Evolutionary conservation across 768 basidiomycete species (phyloP).

Genomic region (Russula sp.): DNA sequence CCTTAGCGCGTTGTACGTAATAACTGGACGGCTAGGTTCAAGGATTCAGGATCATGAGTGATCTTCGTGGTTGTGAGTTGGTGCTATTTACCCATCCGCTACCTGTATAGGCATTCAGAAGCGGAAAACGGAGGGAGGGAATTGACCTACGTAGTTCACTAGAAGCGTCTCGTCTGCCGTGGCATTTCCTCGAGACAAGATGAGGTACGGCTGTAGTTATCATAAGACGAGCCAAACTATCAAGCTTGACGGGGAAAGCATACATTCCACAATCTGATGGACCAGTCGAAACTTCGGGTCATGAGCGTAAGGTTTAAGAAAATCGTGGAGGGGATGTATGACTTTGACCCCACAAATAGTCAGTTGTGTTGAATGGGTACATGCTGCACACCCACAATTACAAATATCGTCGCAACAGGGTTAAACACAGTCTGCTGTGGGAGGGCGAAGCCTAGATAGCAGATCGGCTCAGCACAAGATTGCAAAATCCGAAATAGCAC

Average conservation of each 20-base stretch:
- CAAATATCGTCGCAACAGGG: constrained; percentile 40
- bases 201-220: constrained; percentile 52
- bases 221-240: constrained; percentile 1
- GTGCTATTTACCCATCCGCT: constrained; percentile 7
- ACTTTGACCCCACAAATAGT: constrained; percentile 31
- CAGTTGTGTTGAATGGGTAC: neutral
- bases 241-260: constrained; percentile 13
- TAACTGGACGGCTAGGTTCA: neutral
- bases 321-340: constrained; percentile 51
- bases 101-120: neutral
- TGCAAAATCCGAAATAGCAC: neutral
- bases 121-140: neutral
- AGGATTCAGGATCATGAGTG: neutral
- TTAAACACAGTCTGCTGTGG: constrained; percentile 44
- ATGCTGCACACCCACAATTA: constrained; percentile 36
- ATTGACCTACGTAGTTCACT: constrained; percentile 52
- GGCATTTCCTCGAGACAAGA: constrained; percentile 48
- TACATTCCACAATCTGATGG: constrained; percentile 54
- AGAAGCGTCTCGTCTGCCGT: constrained; percentile 54
- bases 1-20: constrained; percentile 35
- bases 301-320: constrained; percentile 45
- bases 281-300: constrained; percentile 50
- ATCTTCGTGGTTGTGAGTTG: too few species aligned
- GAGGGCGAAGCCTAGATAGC: constrained; percentile 45
- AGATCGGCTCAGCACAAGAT: neutral